Conservation (phyloP, 2,329 filamentous ascomycete species). For the Aureobasidium zeae region DNA sequence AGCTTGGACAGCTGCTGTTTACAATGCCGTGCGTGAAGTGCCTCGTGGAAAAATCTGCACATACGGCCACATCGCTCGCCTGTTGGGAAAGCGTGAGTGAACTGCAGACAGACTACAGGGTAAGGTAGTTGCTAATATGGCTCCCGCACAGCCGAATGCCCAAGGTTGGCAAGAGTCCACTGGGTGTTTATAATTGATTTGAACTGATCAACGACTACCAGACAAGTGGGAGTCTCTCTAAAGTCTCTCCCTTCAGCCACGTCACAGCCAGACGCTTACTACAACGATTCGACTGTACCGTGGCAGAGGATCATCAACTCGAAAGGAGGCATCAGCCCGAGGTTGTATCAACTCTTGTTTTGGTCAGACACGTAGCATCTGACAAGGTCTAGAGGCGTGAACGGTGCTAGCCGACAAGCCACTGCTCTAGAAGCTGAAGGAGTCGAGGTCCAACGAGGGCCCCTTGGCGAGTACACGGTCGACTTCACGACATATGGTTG, state of each 20-base stretch:
- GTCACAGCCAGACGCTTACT: conserved; percentile 39
- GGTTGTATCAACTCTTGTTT: conserved; percentile 44
- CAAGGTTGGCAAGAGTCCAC: conserved; percentile 38
- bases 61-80: conserved; percentile 70
- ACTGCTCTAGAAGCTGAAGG: conserved; percentile 38
- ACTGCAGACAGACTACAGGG: background rate
- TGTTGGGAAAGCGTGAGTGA: conserved; percentile 61
- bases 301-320: conserved; percentile 92
- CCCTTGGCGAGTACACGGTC: conserved; percentile 40
- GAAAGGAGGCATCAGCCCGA: conserved; percentile 75
- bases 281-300: conserved; percentile 70
- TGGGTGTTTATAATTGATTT: background rate
- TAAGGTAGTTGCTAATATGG: conserved; percentile 11
- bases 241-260: conserved; percentile 63
- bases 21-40: conserved; percentile 75
- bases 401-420: conserved; percentile 40
- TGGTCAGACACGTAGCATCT: background rate
- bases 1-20: conserved; percentile 69
- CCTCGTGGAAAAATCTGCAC: conserved; percentile 75
- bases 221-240: conserved; percentile 83
- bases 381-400: conserved; percentile 27
- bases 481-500: conserved; percentile 40
- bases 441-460: conserved; percentile 37
- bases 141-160: conserved; percentile 35
- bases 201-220: conserved; percentile 18